Evolutionary conservation across 768 basidiomycete genomes (phyloP), one percentile per base, ranked within the genome.

Genomic region (Phlebiopsis flavidoalba): DNA sequence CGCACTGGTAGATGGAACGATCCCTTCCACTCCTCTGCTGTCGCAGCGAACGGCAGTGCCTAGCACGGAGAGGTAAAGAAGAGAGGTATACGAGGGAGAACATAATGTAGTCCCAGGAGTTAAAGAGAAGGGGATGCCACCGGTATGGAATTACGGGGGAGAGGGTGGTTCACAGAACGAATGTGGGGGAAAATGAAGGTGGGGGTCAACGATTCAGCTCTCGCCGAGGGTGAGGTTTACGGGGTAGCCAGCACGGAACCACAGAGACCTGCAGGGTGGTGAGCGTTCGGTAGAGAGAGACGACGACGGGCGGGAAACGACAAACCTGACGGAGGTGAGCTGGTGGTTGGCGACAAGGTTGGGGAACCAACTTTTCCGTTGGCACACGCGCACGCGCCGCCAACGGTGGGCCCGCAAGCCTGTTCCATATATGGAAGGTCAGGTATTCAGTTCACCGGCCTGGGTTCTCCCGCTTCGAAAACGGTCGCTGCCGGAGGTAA

Each of bases 1-100:
- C 80, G 40, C 62, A 86, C 86, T 93, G 91, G 75, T 93, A 93
- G 63, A 92, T 89, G 21, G 89, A 88, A 51, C 88, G 84, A 45
- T n/a, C 82, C 78, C 64, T 88, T 78, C 91, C 88, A 91, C 68
- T 89, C 78, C 56, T 88, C 86, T 36, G 87, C 82, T 52, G 86
- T 85, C 3, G 87, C 88, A 19, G 85, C 83, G 57, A 73, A 74
- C 11, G n/a, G 73, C 77, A 52, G 75, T 68, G 50, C 66, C 64
- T 56, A 73, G 54, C 53, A 66, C 57, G 58, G 67, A 67, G 63
- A 70, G 61, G 60, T 65, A 70, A 61, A 63, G 52, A n/a, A 59
- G 70, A 67, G 63, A 73, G 57, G 53, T 59, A 59, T 60, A 72
- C 65, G 45, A 71, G 53, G 48, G 63, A 35, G 45, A 66, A 60